phyloP scores from a whole-genome alignment of 192 early-diverging fungal genomes.

The Backusella sp. region DNA sequence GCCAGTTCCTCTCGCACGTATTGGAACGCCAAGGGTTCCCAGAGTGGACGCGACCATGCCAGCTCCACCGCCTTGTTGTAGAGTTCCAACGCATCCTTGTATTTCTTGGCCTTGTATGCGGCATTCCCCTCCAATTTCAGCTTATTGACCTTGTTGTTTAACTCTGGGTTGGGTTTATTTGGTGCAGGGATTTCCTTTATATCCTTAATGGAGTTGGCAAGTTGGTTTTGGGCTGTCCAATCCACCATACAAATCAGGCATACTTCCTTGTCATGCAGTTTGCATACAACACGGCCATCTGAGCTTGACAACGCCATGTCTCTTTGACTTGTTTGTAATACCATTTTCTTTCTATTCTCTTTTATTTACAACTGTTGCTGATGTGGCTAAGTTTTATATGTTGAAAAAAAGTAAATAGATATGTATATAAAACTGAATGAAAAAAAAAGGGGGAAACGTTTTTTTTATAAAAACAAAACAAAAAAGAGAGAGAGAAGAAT shows the following conservation, averaged over 20 bases:
- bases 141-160: slow-evolving; percentile 53
- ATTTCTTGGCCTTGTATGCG: slow-evolving; percentile 77
- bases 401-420: too few relatives aligned
- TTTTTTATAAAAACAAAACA: background rate
- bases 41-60: slow-evolving; percentile 67
- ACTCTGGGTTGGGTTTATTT: slow-evolving; percentile 50
- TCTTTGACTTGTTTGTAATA: background rate
- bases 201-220: slow-evolving; percentile 57
- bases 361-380: background rate
- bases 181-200: slow-evolving; percentile 67
- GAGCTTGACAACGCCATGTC: slow-evolving; percentile 17
- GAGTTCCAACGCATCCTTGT: slow-evolving; percentile 77
- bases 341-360: background rate
- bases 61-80: slow-evolving; percentile 89
- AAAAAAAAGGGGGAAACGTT: background rate
- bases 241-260: slow-evolving; percentile 64
- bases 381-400: background rate
- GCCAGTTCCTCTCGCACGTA: slow-evolving; percentile 61
- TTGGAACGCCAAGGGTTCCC: slow-evolving; percentile 65
- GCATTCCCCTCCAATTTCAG: slow-evolving; percentile 80
- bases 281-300: slow-evolving; percentile 59
- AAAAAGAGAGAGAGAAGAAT: background rate
- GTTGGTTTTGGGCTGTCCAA: slow-evolving; percentile 61
- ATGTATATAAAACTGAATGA: background rate
- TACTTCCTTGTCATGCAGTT: slow-evolving; percentile 56